A percentile compares a stretch with the other conserved stretches of the same genome.
Evolutionary conservation across 495 filamentous ascomycete genomes (phyloP).

Genomic region (Sporormia fimetaria): DNA sequence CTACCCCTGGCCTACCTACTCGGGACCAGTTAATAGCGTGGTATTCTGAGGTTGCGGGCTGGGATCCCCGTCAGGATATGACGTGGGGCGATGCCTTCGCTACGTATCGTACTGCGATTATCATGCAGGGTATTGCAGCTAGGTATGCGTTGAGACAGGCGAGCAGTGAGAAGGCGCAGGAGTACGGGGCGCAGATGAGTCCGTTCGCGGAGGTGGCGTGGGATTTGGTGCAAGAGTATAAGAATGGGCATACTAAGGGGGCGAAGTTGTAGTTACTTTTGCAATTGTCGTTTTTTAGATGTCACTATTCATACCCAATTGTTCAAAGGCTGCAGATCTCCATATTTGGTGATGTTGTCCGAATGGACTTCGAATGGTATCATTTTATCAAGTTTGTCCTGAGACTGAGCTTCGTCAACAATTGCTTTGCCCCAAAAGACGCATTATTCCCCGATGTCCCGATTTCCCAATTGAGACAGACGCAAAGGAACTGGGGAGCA

Average conservation of each 20-base stretch:
- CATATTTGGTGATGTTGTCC: too few relatives aligned
- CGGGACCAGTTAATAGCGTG: conserved; percentile 58
- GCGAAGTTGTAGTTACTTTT: conserved; percentile 45
- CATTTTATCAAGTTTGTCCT: too few relatives aligned
- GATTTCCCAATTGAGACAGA: too few relatives aligned
- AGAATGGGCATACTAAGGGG: conserved; percentile 32
- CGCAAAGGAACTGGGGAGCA: too few relatives aligned
- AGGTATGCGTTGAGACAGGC: conserved; percentile 76
- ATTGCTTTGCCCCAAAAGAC: too few relatives aligned
- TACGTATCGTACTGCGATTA: conserved; percentile 48
- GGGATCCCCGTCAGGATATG: conserved; percentile 47
- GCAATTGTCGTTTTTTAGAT: neutral
- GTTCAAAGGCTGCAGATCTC: too few relatives aligned
- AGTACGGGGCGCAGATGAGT: conserved; percentile 53
- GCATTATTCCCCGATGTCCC: too few relatives aligned
- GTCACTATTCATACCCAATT: conserved; percentile 1
- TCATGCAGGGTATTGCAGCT: conserved; percentile 91
- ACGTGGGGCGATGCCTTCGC: conserved; percentile 47
- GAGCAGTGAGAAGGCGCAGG: conserved; percentile 67
- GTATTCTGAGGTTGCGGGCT: conserved; percentile 65
- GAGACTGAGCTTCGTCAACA: too few relatives aligned
- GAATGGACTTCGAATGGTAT: too few relatives aligned
- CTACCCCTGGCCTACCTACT: conserved; percentile 61
- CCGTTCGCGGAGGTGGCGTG: conserved; percentile 66
- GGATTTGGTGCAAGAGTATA: conserved; percentile 47